Evolutionary conservation across 345 rosid genomes (phyloP).

Genomic region (Eutrema heterophyllum): DNA sequence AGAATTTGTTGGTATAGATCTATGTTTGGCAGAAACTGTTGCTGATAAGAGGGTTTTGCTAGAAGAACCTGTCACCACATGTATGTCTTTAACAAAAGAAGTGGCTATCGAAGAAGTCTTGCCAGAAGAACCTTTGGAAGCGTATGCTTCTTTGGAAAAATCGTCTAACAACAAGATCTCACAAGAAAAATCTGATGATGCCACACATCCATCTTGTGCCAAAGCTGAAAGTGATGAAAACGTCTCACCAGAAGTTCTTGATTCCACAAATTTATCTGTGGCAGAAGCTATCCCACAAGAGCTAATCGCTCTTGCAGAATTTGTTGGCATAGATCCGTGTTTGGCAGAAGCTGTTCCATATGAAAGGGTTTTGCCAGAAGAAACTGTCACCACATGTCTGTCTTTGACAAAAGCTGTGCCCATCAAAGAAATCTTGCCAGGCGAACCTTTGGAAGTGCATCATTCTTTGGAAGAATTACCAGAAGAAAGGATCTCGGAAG

Average conservation of each 20-base stretch:
- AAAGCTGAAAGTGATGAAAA: neutral
- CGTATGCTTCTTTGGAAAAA: conserved; percentile 1
- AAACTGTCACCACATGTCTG: conserved; percentile 9
- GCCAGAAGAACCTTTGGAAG: conserved; percentile 4
- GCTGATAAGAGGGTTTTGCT: conserved; percentile 1
- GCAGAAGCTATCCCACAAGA: conserved; percentile 18
- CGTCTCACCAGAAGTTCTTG: conserved; percentile 6
- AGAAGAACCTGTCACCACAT: conserved; percentile 5
- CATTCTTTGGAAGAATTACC: neutral
- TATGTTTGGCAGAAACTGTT: conserved; percentile 1
- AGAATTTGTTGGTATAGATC: conserved; percentile 6
- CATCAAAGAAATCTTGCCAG: neutral
- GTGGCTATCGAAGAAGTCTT: conserved; percentile 1
- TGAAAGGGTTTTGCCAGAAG: conserved; percentile 4
- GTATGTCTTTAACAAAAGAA: neutral
- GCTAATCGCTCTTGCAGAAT: conserved; percentile 8
- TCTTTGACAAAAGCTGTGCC: neutral
- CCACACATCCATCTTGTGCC: conserved; percentile 6
- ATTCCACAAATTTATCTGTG: neutral
- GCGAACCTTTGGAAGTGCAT: conserved; percentile 1
- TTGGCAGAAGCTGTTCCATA: neutral
- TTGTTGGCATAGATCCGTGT: conserved; percentile 9
- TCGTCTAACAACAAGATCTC: neutral
- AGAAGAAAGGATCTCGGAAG: neutral
- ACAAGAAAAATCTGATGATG: conserved; percentile 8